Conservation (phyloP, 2,329 filamentous ascomycete species). For the Nothophaeocryptopus gaeumannii region DNA sequence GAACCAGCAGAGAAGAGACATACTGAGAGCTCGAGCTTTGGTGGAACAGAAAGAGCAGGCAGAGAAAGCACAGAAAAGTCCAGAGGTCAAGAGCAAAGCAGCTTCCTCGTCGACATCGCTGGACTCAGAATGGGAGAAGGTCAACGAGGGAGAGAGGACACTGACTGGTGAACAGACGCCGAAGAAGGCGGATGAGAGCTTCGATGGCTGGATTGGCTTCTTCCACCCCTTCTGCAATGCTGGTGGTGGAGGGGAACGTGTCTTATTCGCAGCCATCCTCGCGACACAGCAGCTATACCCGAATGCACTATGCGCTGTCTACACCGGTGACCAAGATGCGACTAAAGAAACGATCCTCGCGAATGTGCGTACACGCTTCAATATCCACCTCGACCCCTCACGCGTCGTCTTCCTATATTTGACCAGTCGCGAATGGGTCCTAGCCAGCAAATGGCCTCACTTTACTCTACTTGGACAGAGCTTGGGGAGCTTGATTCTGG, state of each 20-base stretch:
- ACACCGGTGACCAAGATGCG: constrained; percentile 91
- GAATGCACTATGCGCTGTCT: constrained; percentile 83
- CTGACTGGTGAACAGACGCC: constrained; percentile 46
- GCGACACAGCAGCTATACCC: constrained; percentile 89
- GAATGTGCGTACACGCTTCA: constrained; percentile 70
- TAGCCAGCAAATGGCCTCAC: constrained; percentile 81
- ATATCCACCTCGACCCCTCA: constrained; percentile 81
- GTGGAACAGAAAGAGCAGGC: constrained; percentile 26
- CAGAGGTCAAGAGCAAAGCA: constrained; percentile 5
- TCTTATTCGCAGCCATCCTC: constrained; percentile 91
- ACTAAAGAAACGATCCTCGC: constrained; percentile 74
- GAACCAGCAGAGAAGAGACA: constrained; percentile 32
- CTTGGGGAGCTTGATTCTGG: constrained; percentile 79
- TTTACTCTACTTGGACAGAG: constrained; percentile 96
- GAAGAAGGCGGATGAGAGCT: constrained; percentile 53
- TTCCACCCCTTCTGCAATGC: constrained; percentile 99
- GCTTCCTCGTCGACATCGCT: constrained; percentile 36
- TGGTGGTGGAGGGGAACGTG: constrained; percentile 89
- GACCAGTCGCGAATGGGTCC: constrained; percentile 79
- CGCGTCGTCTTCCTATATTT: constrained; percentile 88
- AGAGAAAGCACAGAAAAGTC: constrained; percentile 3
- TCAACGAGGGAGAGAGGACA: constrained; percentile 43
- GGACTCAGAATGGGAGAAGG: constrained; percentile 69
- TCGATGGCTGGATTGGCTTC: constrained; percentile 87
- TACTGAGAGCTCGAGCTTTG: constrained; percentile 30